Evolutionary conservation across 106 monocot genomes (phyloP).

Genomic region (Agapanthus africanus): DNA sequence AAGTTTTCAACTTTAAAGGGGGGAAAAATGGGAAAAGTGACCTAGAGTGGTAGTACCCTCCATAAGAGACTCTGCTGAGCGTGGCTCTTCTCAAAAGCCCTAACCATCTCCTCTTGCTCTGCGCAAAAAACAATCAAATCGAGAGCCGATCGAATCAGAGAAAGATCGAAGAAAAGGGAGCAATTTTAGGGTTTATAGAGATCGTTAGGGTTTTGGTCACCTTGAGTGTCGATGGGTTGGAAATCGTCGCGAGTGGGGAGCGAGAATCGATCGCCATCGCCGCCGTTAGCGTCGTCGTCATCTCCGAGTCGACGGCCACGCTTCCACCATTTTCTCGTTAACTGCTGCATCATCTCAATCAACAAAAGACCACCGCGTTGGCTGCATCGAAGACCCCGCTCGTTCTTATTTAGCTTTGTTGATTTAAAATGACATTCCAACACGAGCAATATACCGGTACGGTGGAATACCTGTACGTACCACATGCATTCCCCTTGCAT

Average conservation of each 20-base stretch:
- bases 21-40: neutral
- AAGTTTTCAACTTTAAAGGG: too few species aligned
- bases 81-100: conserved; percentile 43
- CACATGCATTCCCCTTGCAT: too few species aligned
- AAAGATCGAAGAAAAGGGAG: neutral
- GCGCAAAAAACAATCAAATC: neutral
- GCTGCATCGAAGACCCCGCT: too few species aligned
- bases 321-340: conserved; percentile 46
- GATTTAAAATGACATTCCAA: too few species aligned
- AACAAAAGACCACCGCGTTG: too few species aligned
- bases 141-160: too few species aligned
- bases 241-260: conserved; percentile 29
- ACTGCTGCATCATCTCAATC: conserved; percentile 5
- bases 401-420: too few species aligned
- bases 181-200: neutral
- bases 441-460: too few species aligned
- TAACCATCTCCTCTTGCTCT: conserved; percentile 68
- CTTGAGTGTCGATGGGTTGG: conserved; percentile 55
- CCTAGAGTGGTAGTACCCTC: conserved; percentile 17
- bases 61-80: conserved; percentile 42
- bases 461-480: too few species aligned
- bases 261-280: conserved; percentile 14
- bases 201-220: conserved; percentile 14
- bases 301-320: conserved; percentile 14
- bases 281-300: conserved; percentile 9